Percentiles rank a stretch among this genome's conserved stretches.
These are phyloP conservation scores for Cucumis variabilis DNA, from an alignment of 331 rosid species.

Conservation along the genomic window DNA sequence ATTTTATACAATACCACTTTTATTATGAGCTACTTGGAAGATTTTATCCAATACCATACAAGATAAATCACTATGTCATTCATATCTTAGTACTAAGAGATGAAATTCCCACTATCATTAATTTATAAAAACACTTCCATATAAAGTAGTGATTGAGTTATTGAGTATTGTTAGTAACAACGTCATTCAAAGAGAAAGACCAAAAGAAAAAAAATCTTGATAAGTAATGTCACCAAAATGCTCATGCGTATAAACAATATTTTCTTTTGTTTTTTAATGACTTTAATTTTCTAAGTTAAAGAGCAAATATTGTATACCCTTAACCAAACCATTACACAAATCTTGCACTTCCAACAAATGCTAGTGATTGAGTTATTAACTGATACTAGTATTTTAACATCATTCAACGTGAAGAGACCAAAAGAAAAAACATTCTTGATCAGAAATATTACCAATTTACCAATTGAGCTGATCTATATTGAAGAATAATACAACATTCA, in stretches of 20 bases:
- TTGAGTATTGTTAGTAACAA: no score
- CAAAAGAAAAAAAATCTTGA: no score
- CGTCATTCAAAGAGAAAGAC: no score
- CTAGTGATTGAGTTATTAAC: not conserved
- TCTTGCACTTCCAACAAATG: no score
- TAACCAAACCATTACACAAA: not conserved
- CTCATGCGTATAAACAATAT: no score
- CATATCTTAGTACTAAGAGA: no score
- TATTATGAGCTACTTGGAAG: no score
- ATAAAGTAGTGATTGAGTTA: not conserved
- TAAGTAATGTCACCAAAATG: not conserved
- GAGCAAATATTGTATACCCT: not conserved
- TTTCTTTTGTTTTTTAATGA: not conserved
- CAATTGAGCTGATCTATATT: not conserved
- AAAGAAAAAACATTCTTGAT: not conserved
- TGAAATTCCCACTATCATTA: no score
- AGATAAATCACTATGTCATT: no score
- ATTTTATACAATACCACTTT: no score
- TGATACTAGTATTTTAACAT: not conserved
- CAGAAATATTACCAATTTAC: not conserved
- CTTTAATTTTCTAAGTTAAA: not conserved
- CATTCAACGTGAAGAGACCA: not conserved
- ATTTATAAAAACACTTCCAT: no score
- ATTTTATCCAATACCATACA: no score
- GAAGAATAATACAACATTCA: not conserved